Percentiles rank a stretch among this genome's conserved stretches.
phyloP scores from a whole-genome alignment of 352 stramenopile genomes.

The Phytophthora litchii region DNA sequence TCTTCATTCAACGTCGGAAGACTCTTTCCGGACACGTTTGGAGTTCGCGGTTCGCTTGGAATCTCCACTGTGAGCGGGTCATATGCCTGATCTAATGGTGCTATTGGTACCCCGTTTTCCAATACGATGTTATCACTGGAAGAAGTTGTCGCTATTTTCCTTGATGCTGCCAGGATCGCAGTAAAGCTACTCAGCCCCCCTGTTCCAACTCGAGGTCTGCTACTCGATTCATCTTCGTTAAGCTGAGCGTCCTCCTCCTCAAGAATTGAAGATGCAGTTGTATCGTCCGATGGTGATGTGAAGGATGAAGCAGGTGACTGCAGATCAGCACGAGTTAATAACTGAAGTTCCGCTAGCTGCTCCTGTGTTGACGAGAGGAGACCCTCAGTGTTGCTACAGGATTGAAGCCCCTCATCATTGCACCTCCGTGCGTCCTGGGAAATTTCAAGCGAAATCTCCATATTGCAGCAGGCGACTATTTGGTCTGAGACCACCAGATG shows the following conservation, averaged over 20 bases:
- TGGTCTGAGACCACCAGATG: neutral
- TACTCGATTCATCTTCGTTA: constrained; percentile 5
- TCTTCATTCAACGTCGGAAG: constrained; percentile 31
- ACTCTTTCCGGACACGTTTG: constrained; percentile 3
- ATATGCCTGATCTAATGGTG: constrained; percentile 3
- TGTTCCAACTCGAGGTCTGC: constrained; percentile 3
- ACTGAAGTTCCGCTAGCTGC: constrained; percentile 51
- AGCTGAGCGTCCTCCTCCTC: neutral
- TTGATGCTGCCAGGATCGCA: constrained; percentile 25
- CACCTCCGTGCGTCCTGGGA: constrained; percentile 15
- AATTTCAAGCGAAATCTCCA: constrained; percentile 15
- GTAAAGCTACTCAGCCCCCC: constrained; percentile 28
- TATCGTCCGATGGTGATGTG: constrained; percentile 4
- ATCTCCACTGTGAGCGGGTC: constrained; percentile 3
- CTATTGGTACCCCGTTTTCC: neutral
- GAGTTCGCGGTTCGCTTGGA: neutral
- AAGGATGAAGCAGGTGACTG: constrained; percentile 12
- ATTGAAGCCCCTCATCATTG: constrained; percentile 14
- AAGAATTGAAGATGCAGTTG: neutral
- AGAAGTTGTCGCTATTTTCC: constrained; percentile 18
- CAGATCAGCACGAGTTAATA: constrained; percentile 48
- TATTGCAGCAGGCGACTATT: constrained; percentile 2
- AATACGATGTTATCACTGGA: neutral
- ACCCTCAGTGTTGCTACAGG: constrained; percentile 19
- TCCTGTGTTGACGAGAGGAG: constrained; percentile 19